Evolutionary conservation across 345 rosid species (phyloP).

Genomic region (Hibiscus syriacus): DNA sequence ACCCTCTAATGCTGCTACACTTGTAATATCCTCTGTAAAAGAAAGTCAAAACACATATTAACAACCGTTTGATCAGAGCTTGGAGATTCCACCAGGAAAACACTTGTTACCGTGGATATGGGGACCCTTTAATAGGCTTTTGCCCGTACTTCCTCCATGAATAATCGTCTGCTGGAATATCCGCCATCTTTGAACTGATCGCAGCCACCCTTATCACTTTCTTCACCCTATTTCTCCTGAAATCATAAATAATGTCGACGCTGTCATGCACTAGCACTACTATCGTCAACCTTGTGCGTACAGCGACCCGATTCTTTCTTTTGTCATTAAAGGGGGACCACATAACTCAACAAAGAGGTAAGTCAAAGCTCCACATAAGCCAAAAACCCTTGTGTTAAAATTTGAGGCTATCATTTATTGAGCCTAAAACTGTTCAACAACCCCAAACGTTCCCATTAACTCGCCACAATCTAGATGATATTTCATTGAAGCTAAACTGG

Average conservation of each 20-base stretch:
- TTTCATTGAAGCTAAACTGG: neutral
- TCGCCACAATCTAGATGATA: neutral
- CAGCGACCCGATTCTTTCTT: neutral
- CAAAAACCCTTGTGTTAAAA: neutral
- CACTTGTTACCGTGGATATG: conserved; percentile 70
- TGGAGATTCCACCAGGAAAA: neutral
- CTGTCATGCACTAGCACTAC: neutral
- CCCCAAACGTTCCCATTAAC: conserved; percentile 23
- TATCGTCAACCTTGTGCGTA: neutral
- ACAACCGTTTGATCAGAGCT: neutral
- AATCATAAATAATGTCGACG: neutral
- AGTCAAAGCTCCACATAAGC: neutral
- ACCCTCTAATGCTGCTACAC: conserved; percentile 79
- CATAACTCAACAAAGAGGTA: neutral
- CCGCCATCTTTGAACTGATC: conserved; percentile 80
- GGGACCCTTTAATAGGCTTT: conserved; percentile 95
- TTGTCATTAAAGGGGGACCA: neutral
- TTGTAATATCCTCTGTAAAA: conserved; percentile 73
- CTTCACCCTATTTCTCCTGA: conserved; percentile 75
- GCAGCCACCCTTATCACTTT: conserved; percentile 73
- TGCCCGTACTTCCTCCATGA: conserved; percentile 99
- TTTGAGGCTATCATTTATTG: conserved; percentile 1
- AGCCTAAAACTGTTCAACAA: neutral
- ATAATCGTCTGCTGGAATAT: conserved; percentile 84
- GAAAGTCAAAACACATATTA: neutral